Base-by-base conservation (phyloP, 176 grass and related monocot species). In the Musa acuminata region DNA sequence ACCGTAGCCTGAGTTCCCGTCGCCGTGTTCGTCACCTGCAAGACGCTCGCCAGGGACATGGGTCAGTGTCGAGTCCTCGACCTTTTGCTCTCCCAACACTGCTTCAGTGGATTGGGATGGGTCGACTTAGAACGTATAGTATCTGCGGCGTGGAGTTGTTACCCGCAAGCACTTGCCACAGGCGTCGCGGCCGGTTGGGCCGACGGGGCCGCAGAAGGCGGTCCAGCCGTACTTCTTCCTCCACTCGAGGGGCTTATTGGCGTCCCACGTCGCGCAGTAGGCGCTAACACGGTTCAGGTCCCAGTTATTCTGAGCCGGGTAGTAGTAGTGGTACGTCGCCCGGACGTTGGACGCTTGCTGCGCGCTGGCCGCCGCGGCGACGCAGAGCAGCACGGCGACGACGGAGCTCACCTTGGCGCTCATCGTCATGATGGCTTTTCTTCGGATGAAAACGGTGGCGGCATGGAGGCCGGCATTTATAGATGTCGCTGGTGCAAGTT, bases 181-280 rank as follows among this genome's bases (percentile, higher is more conserved):
- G 0, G 87, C 23, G 0, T 29, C 87, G 66, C 73, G 76, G 1
- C 93, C 93, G 0, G 0, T 78, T 0, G 87, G 74, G 0, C 93
- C 89, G 0, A 65, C 60, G 0, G 93, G 89, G 0, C 87, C 87
- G 51, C 89, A 96, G 79, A 96, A 96, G n/a, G 93, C 93, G 0
- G 90, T 93, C 93, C 90, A 97, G 0, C 85, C 90, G 27, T 97
- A 88, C 90, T 84, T 71, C 21, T 62, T 77, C 2, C 87, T 83
- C 93, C 93, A 96, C 12, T 74, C 49, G 3, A 66, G 63, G 19
- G 85, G 83, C 82, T 77, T 86, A 83, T 25, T 8, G 2, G 87
- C 90, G 24, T 97, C 87, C 93, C 93, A 97, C 9, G 93, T 97
- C 2, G 90, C 50, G 53, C 93, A 97, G 62, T 90, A 90, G 0